Evolutionary conservation across 2,329 filamentous ascomycete genomes (phyloP).

Genomic region (Thermochaetoides dissita): DNA sequence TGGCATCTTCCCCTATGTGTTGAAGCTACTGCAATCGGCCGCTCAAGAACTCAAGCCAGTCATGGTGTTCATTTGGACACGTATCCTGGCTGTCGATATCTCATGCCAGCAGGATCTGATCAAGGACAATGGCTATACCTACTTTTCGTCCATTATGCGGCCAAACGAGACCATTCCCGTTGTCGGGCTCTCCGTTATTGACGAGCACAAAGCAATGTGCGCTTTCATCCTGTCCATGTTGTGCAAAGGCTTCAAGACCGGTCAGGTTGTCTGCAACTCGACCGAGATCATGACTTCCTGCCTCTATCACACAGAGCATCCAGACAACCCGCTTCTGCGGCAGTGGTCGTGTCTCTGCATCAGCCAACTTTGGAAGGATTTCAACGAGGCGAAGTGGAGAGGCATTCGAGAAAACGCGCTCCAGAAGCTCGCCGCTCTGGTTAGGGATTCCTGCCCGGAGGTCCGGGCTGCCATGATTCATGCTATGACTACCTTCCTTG

Average conservation of each 20-base stretch:
- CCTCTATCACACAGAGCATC: conserved; percentile 67
- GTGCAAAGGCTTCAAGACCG: conserved; percentile 86
- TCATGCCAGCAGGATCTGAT: conserved; percentile 86
- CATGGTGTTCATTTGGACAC: conserved; percentile 99
- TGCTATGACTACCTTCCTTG: conserved; percentile 84
- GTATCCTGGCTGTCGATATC: conserved; percentile 86
- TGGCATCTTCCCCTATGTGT: conserved; percentile 96
- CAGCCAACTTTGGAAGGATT: conserved; percentile 85
- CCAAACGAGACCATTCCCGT: conserved; percentile 72
- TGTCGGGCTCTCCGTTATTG: conserved; percentile 48
- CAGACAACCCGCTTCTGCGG: conserved; percentile 73
- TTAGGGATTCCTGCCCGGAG: conserved; percentile 77
- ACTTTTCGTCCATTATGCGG: conserved; percentile 87
- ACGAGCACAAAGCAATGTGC: conserved; percentile 97
- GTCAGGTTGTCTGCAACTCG: conserved; percentile 80
- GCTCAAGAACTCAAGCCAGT: conserved; percentile 90
- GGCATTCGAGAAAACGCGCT: conserved; percentile 84
- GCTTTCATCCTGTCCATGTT: conserved; percentile 96
- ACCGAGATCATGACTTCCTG: conserved; percentile 85
- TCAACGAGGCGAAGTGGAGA: conserved; percentile 86
- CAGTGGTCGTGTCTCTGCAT: conserved; percentile 96
- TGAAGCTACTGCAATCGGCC: conserved; percentile 90
- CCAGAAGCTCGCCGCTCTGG: conserved; percentile 63
- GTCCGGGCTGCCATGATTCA: conserved; percentile 88
- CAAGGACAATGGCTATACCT: conserved; percentile 94